Evolutionary conservation across 2,329 filamentous ascomycete species (phyloP).

Genomic region (Dactylellina haptotyla): DNA sequence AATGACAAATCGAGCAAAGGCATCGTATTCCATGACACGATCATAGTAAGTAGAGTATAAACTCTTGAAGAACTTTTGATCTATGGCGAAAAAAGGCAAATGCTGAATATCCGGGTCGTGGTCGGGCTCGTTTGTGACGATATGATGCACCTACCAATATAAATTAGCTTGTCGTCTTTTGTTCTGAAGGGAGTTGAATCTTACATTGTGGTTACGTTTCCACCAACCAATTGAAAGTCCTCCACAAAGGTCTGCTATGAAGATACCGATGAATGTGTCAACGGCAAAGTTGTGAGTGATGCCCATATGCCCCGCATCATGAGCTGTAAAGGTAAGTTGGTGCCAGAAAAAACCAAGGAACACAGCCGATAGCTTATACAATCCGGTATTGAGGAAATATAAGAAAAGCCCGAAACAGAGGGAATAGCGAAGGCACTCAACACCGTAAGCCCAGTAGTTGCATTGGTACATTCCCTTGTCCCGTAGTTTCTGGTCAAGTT

Average conservation of each 20-base stretch:
- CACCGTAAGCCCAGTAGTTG: constrained; percentile 80
- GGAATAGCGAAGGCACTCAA: constrained; percentile 78
- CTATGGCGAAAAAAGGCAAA: constrained; percentile 87
- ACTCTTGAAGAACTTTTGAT: constrained; percentile 78
- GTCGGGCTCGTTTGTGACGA: constrained; percentile 93
- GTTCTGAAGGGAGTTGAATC: background rate
- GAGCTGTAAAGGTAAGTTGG: constrained; percentile 90
- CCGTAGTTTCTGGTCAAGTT: constrained; percentile 75
- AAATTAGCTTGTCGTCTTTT: background rate
- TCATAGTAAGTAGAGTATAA: constrained; percentile 86
- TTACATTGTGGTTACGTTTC: constrained; percentile 89
- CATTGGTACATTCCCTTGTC: constrained; percentile 83
- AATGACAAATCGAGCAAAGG: constrained; percentile 74
- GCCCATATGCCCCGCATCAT: constrained; percentile 96
- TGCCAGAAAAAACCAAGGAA: constrained; percentile 90
- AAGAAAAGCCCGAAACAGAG: constrained; percentile 73
- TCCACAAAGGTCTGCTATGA: constrained; percentile 88
- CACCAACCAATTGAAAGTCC: constrained; percentile 95
- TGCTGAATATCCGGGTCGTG: constrained; percentile 96
- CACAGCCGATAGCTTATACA: constrained; percentile 76
- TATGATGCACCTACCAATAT: constrained; percentile 76
- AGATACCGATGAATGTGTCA: constrained; percentile 86
- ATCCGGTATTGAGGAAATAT: constrained; percentile 70
- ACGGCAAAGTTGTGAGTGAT: constrained; percentile 89
- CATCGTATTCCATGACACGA: constrained; percentile 79